Percentiles rank a stretch among this genome's conserved stretches.
phyloP scores from a whole-genome alignment of 176 grass and related monocot species.

The Phoenix dactylifera region DNA sequence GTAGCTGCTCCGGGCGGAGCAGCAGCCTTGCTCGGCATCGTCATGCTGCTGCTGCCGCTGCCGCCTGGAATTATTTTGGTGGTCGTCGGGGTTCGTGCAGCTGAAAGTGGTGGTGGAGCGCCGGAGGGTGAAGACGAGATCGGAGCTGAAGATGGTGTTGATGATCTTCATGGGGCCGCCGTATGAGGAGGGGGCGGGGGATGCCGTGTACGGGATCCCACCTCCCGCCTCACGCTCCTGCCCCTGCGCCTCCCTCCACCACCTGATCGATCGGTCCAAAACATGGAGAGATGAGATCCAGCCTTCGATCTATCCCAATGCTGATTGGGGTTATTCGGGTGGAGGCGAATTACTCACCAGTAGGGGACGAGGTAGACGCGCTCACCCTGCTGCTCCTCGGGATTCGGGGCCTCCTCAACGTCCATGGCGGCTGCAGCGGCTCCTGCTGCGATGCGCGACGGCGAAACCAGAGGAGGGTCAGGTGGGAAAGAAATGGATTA shows the following conservation, averaged over 20 bases:
- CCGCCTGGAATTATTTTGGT: no score
- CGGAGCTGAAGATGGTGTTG: conserved; percentile 27
- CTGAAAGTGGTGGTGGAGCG: conserved; percentile 3
- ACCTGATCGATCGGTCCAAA: conserved; percentile 23
- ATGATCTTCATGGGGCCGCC: not conserved
- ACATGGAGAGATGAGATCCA: not conserved
- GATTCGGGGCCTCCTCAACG: no score
- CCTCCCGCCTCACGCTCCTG: conserved; percentile 23
- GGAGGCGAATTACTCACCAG: conserved; percentile 17
- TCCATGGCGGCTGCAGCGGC: no score
- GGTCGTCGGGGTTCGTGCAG: no score
- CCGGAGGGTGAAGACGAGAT: conserved; percentile 56
- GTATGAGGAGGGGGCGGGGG: conserved; percentile 20
- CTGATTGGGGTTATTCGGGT: not conserved
- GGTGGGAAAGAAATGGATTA: no score
- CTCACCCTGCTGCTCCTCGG: conserved; percentile 18
- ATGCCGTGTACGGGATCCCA: conserved; percentile 34
- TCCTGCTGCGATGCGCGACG: no score
- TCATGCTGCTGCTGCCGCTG: no score
- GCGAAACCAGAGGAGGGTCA: no score
- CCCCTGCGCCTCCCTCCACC: conserved; percentile 61
- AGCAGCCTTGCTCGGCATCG: no score
- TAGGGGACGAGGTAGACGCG: conserved; percentile 67
- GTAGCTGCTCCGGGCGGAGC: conserved; percentile 29
- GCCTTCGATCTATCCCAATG: not conserved